Conservation (phyloP, 148 eudicot species). For the Selenicereus undatus region DNA sequence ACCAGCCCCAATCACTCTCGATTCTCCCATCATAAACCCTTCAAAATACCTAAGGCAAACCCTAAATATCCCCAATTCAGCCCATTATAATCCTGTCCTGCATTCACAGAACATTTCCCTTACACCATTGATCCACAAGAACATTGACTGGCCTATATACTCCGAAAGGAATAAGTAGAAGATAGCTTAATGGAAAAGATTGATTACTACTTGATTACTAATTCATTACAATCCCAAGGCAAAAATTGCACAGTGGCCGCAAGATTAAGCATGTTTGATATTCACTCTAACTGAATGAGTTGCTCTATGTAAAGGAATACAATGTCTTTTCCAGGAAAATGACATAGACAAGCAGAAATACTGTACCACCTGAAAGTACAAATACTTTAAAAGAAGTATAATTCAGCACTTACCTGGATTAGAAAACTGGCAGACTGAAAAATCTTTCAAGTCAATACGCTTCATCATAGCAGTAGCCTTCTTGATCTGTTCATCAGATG, state of each 20-base stretch:
- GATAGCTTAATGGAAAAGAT: neutral
- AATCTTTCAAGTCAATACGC: slow-evolving; percentile 75
- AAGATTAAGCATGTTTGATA: neutral
- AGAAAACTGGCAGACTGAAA: slow-evolving; percentile 90
- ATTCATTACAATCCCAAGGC: neutral
- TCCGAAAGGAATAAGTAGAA: neutral
- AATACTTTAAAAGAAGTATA: neutral
- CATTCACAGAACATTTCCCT: too few species aligned
- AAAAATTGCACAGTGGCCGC: neutral
- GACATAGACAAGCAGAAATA: neutral
- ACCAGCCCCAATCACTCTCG: neutral
- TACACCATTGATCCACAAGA: too few species aligned
- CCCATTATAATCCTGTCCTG: too few species aligned
- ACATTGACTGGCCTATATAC: neutral
- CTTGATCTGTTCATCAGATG: slow-evolving; percentile 69
- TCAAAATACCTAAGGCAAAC: neutral
- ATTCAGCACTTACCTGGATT: slow-evolving; percentile 66
- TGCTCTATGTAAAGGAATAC: neutral
- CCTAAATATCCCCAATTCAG: too few species aligned
- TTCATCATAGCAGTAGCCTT: slow-evolving; percentile 65
- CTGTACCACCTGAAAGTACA: neutral
- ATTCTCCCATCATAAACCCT: neutral
- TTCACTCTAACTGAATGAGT: neutral
- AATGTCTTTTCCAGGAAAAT: neutral
- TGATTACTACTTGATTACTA: neutral